phyloP scores from a whole-genome alignment of 768 basidiomycete genomes.

The Boletus fagicola region DNA sequence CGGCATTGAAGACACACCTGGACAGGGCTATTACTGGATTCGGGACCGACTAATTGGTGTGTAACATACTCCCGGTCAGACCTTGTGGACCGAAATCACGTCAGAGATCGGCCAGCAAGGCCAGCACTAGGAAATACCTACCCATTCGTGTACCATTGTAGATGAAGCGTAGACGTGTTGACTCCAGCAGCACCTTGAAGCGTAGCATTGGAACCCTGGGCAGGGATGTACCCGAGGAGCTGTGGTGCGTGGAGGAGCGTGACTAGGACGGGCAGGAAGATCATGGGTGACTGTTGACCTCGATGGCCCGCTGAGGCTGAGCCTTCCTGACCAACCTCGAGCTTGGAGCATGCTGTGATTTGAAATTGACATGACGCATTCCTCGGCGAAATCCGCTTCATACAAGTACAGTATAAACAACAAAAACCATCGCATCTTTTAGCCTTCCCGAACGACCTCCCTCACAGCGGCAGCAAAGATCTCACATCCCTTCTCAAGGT shows the following conservation, averaged over 20 bases:
- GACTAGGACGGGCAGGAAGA: conserved; percentile 9
- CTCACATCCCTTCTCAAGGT: conserved; percentile 64
- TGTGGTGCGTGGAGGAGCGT: conserved; percentile 3
- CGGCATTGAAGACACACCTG: conserved; percentile 42
- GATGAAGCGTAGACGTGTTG: conserved; percentile 47
- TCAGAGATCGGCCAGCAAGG: conserved; percentile 11
- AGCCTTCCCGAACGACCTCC: conserved; percentile 56
- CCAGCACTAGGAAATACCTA: conserved; percentile 20
- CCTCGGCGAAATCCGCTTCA: conserved; percentile 8
- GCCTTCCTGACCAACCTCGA: conserved; percentile 4
- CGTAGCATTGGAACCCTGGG: conserved; percentile 67
- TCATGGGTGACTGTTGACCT: conserved; percentile 7
- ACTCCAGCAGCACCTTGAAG: conserved; percentile 48
- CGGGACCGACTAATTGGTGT: conserved; percentile 55
- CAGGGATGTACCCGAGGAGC: conserved; percentile 63
- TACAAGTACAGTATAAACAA: no score
- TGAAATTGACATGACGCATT: background rate
- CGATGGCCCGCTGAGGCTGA: conserved; percentile 1
- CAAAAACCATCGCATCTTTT: background rate
- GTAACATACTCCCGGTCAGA: conserved; percentile 55
- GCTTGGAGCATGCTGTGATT: background rate
- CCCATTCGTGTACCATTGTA: conserved; percentile 62
- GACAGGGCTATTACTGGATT: conserved; percentile 45
- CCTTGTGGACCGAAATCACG: conserved; percentile 29
- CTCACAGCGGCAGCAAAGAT: conserved; percentile 71